Conservation (phyloP, 495 filamentous ascomycete genomes). For the Annulohypoxylon bovei region DNA sequence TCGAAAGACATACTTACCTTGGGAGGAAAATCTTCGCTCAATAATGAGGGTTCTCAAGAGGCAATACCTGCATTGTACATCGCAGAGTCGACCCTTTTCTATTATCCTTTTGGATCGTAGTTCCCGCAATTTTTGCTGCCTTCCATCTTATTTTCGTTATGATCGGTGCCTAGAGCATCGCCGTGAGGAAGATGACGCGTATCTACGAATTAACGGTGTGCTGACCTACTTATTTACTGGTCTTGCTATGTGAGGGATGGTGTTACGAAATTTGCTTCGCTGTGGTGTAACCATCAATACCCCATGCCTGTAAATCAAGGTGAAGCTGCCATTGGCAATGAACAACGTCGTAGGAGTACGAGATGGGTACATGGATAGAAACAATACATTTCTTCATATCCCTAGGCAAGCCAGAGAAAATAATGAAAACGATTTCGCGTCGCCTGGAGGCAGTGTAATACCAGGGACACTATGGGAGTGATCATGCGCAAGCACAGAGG, state of each 20-base stretch:
- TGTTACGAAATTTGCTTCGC: too few relatives aligned
- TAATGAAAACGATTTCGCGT: neutral
- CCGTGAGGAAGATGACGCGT: constrained; percentile 23
- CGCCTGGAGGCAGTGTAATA: constrained; percentile 5
- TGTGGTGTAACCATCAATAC: too few relatives aligned
- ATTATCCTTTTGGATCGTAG: constrained; percentile 75
- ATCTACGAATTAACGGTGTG: neutral
- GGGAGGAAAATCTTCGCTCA: constrained; percentile 70
- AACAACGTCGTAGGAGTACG: too few relatives aligned
- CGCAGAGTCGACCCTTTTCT: constrained; percentile 73
- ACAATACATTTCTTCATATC: neutral
- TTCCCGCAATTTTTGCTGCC: constrained; percentile 46
- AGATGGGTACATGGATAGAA: neutral
- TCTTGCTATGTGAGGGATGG: too few relatives aligned
- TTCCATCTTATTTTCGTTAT: constrained; percentile 21
- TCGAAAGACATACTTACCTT: constrained; percentile 82
- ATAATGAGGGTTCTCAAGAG: constrained; percentile 66
- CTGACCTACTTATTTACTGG: too few relatives aligned
- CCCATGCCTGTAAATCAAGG: too few relatives aligned
- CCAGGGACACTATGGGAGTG: neutral
- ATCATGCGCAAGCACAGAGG: constrained; percentile 8
- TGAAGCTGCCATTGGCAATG: too few relatives aligned
- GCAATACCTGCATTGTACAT: too few relatives aligned
- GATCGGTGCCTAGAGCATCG: constrained; percentile 24
- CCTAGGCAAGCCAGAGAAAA: neutral